Evolutionary conservation across 1,139 yeast genomes (phyloP).

Genomic region (Suhomyces bribrorum): DNA sequence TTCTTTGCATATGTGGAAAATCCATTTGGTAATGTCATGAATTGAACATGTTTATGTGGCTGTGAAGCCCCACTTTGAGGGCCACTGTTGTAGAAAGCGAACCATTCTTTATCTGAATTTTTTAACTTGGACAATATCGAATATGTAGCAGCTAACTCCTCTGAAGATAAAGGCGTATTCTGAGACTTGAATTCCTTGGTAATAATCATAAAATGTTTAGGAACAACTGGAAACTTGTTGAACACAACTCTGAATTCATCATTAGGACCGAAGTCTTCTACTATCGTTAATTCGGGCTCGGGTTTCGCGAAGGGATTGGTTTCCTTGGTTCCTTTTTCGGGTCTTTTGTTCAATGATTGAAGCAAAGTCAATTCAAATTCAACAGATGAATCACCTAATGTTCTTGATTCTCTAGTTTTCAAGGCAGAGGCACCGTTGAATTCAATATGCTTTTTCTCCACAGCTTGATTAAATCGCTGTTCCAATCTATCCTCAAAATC

Average conservation of each 20-base stretch:
- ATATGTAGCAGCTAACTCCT: slow-evolving; percentile 63
- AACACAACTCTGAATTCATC: slow-evolving; percentile 64
- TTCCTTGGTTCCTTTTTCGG: slow-evolving; percentile 45
- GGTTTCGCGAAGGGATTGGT: slow-evolving; percentile 79
- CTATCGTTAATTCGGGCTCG: slow-evolving; percentile 70
- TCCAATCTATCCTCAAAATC: slow-evolving; percentile 27
- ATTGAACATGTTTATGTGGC: slow-evolving; percentile 89
- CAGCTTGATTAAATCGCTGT: slow-evolving; percentile 32
- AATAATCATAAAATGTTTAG: slow-evolving; percentile 74
- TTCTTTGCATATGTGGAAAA: slow-evolving; percentile 63
- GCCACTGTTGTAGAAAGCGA: slow-evolving; percentile 90
- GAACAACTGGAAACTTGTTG: slow-evolving; percentile 83
- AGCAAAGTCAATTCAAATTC: slow-evolving; percentile 36
- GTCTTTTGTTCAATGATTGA: slow-evolving; percentile 55
- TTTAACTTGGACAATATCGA: slow-evolving; percentile 43
- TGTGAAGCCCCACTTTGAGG: slow-evolving; percentile 89
- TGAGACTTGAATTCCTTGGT: slow-evolving; percentile 76
- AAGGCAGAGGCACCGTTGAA: slow-evolving; percentile 36
- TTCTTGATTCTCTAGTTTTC: slow-evolving; percentile 21
- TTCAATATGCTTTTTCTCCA: slow-evolving; percentile 23
- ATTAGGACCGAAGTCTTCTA: slow-evolving; percentile 47
- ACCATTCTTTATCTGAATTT: slow-evolving; percentile 34
- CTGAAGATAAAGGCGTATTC: slow-evolving; percentile 65
- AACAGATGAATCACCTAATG: slow-evolving; percentile 22
- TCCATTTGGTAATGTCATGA: slow-evolving; percentile 62